phyloP scores from a whole-genome alignment of 2,329 filamentous ascomycete species.

The Penicillium sp. region DNA sequence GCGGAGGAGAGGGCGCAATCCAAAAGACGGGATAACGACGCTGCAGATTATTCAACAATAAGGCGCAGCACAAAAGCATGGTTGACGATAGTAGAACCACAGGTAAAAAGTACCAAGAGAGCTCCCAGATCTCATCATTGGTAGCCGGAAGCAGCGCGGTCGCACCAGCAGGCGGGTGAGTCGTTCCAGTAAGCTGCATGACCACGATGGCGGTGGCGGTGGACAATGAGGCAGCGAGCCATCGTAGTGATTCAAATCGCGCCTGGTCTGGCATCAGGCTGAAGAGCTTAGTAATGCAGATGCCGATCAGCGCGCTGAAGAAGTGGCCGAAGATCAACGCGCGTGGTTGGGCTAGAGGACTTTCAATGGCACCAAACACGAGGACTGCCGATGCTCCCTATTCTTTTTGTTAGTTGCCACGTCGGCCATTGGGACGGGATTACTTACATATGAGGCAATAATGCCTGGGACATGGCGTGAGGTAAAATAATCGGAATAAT shows the following conservation, averaged over 20 bases:
- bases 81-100: conserved; percentile 32
- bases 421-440: background rate
- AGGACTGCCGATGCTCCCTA: conserved; percentile 36
- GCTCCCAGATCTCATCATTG: conserved; percentile 25
- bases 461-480: conserved; percentile 28
- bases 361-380: conserved; percentile 34
- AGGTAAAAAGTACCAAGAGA: conserved; percentile 36
- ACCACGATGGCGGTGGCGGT: conserved; percentile 28
- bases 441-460: conserved; percentile 28
- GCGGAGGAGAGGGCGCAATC: conserved; percentile 24
- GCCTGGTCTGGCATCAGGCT: conserved; percentile 32
- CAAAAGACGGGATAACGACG: conserved; percentile 35
- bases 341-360: conserved; percentile 34
- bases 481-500: conserved; percentile 28
- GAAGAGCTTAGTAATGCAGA: conserved; percentile 34
- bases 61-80: conserved; percentile 28
- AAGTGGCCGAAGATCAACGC: conserved; percentile 36
- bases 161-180: conserved; percentile 37
- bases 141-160: conserved; percentile 34
- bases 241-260: conserved; percentile 30
- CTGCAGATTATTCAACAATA: conserved; percentile 35
- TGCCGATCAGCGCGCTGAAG: conserved; percentile 31
- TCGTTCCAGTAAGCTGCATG: conserved; percentile 36
- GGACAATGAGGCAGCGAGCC: conserved; percentile 35
- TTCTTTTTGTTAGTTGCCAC: background rate